Percentiles rank a stretch among this genome's conserved stretches.
These are phyloP conservation scores for Hemileccinum rubropunctum DNA, from an alignment of 768 basidiomycete genomes.

Conservation along the genomic window DNA sequence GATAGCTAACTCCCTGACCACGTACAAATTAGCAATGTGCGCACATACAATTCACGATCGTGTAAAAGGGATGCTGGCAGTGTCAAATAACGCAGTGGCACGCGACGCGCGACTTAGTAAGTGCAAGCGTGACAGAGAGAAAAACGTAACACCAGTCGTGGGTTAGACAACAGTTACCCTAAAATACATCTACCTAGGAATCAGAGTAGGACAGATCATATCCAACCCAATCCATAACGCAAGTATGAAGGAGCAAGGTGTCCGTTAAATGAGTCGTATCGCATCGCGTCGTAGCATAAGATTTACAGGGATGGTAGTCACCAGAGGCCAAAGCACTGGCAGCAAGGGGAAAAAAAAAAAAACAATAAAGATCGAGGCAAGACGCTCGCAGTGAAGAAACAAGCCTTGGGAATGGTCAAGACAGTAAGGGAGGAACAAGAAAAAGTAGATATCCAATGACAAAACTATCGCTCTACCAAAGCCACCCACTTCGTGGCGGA, in stretches of 20 bases:
- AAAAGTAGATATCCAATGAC: constrained; percentile 36
- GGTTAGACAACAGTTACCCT: neutral
- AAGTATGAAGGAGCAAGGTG: constrained; percentile 6
- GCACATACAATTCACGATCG: neutral
- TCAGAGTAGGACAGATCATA: neutral
- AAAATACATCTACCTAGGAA: constrained; percentile 16
- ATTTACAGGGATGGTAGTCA: constrained; percentile 13
- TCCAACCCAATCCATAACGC: constrained; percentile 7
- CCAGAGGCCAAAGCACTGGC: constrained; percentile 6
- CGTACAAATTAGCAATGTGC: too few relatives aligned
- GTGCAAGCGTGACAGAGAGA: neutral
- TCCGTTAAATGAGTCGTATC: constrained; percentile 29
- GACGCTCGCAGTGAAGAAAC: constrained; percentile 22
- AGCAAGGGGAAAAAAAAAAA: constrained; percentile 1
- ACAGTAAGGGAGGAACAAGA: constrained; percentile 25
- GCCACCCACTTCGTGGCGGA: constrained; percentile 51
- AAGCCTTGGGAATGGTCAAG: constrained; percentile 18
- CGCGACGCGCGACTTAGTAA: too few relatives aligned
- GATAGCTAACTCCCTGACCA: neutral
- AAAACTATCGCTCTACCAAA: constrained; percentile 43
- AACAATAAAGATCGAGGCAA: constrained; percentile 19
- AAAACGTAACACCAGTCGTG: too few relatives aligned
- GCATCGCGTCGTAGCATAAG: constrained; percentile 20
- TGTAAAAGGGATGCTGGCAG: neutral
- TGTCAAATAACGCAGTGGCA: neutral